Conservation (phyloP, 768 basidiomycete genomes). For the Boletus sp. region DNA sequence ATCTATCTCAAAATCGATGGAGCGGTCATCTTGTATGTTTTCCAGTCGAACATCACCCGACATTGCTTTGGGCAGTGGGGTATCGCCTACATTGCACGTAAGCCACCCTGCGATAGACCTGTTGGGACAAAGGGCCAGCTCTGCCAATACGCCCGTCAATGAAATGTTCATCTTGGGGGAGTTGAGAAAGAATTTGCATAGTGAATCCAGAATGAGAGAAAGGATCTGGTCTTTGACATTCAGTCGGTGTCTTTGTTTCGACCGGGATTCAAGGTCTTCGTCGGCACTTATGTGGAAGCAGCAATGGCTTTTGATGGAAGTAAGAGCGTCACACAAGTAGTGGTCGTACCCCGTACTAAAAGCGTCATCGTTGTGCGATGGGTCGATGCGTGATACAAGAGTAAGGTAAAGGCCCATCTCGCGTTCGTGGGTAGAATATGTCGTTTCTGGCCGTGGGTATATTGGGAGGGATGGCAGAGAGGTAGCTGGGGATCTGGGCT, state of each 20-base stretch:
- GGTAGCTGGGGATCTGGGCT: conserved; percentile 12
- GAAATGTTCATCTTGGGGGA: conserved; percentile 85
- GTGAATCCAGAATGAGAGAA: conserved; percentile 60
- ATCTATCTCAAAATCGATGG: conserved; percentile 73
- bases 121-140: conserved; percentile 80
- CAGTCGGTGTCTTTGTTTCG: conserved; percentile 65
- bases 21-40: conserved; percentile 73
- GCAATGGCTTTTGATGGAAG: conserved; percentile 61
- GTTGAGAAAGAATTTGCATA: conserved; percentile 81
- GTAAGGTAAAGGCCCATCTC: conserved; percentile 80
- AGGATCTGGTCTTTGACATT: conserved; percentile 77
- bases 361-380: conserved; percentile 60
- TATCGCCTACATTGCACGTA: conserved; percentile 56
- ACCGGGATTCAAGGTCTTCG: conserved; percentile 35
- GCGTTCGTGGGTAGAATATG: conserved; percentile 75
- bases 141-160: conserved; percentile 76
- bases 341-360: conserved; percentile 86
- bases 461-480: conserved; percentile 29
- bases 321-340: conserved; percentile 74
- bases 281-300: conserved; percentile 51
- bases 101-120: conserved; percentile 88
- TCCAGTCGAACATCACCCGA: conserved; percentile 21
- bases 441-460: conserved; percentile 66
- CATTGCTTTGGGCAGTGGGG: conserved; percentile 11
- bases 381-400: conserved; percentile 75